Percentiles rank a stretch among this genome's conserved stretches.
These are phyloP conservation scores for Domatiomyces catenatus DNA, from an alignment of 2,329 filamentous ascomycete genomes.

Conservation along the genomic window DNA sequence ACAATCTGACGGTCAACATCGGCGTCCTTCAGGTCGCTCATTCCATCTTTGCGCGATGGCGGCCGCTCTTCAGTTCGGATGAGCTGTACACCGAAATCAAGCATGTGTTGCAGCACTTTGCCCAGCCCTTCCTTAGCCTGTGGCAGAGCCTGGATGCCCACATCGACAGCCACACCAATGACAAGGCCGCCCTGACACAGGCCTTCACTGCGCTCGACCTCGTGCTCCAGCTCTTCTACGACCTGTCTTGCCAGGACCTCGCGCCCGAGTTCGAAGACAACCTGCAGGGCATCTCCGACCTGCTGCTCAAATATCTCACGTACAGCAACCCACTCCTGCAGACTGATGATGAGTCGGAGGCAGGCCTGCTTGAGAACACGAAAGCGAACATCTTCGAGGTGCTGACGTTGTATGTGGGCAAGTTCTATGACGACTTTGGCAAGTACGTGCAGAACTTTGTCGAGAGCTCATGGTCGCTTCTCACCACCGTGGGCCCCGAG, in stretches of 20 bases:
- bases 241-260: constrained; percentile 93
- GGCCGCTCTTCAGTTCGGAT: constrained; percentile 83
- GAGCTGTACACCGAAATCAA: constrained; percentile 90
- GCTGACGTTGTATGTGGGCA: constrained; percentile 77
- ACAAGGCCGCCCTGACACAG: constrained; percentile 57
- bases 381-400: constrained; percentile 90
- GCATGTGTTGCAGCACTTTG: constrained; percentile 79
- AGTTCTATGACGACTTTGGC: constrained; percentile 90
- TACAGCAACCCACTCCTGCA: constrained; percentile 74
- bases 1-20: constrained; percentile 72
- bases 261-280: constrained; percentile 90
- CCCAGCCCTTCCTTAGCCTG: constrained; percentile 64
- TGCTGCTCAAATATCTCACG: constrained; percentile 83
- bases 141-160: constrained; percentile 36
- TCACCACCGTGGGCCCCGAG: constrained; percentile 72
- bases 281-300: constrained; percentile 55
- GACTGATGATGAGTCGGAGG: constrained; percentile 79
- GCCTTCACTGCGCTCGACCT: constrained; percentile 78
- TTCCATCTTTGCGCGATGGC: constrained; percentile 93
- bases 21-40: constrained; percentile 94
- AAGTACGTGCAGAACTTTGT: constrained; percentile 70
- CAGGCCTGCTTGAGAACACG: constrained; percentile 67
- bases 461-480: constrained; percentile 73
- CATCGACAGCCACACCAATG: constrained; percentile 58
- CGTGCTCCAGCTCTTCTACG: constrained; percentile 82